phyloP scores from a whole-genome alignment of 208 protist genomes.

The Angomonas ambiguus region DNA sequence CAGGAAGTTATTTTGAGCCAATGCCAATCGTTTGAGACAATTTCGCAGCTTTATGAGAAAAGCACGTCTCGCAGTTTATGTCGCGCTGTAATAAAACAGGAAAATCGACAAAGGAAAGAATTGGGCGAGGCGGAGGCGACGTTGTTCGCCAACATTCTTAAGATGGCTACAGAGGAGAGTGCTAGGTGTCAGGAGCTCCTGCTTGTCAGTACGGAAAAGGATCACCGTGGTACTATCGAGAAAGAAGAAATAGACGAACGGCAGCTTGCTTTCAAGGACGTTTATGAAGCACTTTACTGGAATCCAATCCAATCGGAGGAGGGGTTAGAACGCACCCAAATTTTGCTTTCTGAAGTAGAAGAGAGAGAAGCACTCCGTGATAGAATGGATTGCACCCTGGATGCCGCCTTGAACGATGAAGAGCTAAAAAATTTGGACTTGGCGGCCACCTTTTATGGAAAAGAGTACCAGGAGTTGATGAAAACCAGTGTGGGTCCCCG shows the following conservation, averaged over 20 bases:
- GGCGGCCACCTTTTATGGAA: slow-evolving; percentile 22
- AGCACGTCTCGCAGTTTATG: background rate
- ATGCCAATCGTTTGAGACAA: background rate
- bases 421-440: background rate
- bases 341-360: background rate
- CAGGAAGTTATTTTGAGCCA: background rate
- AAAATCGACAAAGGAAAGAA: background rate
- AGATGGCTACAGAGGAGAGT: background rate
- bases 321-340: background rate
- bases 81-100: background rate
- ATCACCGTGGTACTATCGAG: too few species aligned
- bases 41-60: background rate
- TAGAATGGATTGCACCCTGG: background rate
- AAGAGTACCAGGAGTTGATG: slow-evolving; percentile 24
- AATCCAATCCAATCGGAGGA: background rate
- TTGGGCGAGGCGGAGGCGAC: background rate
- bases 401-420: background rate
- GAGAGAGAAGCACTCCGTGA: background rate
- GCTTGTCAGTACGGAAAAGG: too few species aligned
- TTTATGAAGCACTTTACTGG: too few species aligned
- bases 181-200: too few species aligned
- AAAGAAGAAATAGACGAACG: too few species aligned
- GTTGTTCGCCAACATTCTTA: background rate
- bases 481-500: slow-evolving; percentile 13
- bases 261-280: too few species aligned